Conservation (phyloP, 1,139 yeast species). For the Arxiozyma telluris region DNA sequence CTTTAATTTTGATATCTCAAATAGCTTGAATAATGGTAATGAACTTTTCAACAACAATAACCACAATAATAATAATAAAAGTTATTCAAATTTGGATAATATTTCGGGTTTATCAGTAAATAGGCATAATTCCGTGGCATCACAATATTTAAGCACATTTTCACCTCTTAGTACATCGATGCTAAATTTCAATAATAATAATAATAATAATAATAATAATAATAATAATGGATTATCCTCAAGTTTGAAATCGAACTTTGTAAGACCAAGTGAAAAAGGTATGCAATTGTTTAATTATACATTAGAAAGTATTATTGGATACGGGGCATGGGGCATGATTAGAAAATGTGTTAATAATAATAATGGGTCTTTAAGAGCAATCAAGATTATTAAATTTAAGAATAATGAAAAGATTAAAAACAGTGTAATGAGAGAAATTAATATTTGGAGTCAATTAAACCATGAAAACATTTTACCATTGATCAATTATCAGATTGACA, state of each 20-base stretch:
- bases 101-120: background rate
- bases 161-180: constrained; percentile 22
- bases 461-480: constrained; percentile 62
- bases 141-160: constrained; percentile 33
- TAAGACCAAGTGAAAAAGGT: constrained; percentile 47
- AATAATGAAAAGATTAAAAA: constrained; percentile 35
- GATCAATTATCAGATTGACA: constrained; percentile 47
- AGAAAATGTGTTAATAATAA: constrained; percentile 49
- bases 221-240: background rate
- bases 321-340: constrained; percentile 91
- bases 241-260: constrained; percentile 1
- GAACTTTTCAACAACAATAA: background rate
- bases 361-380: constrained; percentile 50
- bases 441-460: constrained; percentile 57
- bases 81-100: background rate
- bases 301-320: constrained; percentile 72
- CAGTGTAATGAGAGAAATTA: constrained; percentile 62
- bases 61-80: constrained; percentile 1
- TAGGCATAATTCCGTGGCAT: constrained; percentile 35
- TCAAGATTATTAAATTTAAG: constrained; percentile 60
- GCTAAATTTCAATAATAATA: background rate
- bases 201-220: constrained; percentile 1
- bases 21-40: constrained; percentile 1
- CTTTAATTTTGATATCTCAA: constrained; percentile 3
- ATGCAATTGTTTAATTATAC: constrained; percentile 50